These are phyloP conservation scores for Panicum hallii DNA, from an alignment of 202 grass and related monocot species.

Conservation along the genomic window DNA sequence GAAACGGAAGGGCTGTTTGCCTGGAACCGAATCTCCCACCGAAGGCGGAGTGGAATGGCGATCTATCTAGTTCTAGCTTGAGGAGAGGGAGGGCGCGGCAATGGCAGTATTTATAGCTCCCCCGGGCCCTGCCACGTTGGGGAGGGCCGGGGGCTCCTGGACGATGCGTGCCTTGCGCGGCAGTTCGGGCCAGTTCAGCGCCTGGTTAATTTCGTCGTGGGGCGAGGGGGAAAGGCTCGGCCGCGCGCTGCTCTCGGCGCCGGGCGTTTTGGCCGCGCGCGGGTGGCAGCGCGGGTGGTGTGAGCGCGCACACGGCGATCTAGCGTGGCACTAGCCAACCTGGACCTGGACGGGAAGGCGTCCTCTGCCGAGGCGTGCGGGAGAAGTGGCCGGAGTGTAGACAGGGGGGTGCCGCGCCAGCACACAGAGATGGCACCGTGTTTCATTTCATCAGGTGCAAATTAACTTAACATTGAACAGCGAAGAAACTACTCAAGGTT, in stretches of 20 bases:
- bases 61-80: not conserved
- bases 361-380: slow-evolving; percentile 26
- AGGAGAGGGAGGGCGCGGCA: slow-evolving; percentile 35
- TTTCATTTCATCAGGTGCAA: not conserved
- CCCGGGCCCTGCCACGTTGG: slow-evolving; percentile 21
- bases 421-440: not conserved
- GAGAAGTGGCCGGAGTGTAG: slow-evolving; percentile 15
- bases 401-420: not conserved
- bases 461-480: too few relatives aligned
- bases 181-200: slow-evolving; percentile 50
- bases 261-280: slow-evolving; percentile 32
- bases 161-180: slow-evolving; percentile 44
- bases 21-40: slow-evolving; percentile 31
- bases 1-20: not conserved
- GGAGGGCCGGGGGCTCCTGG: not conserved
- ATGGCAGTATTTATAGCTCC: slow-evolving; percentile 54
- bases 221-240: slow-evolving; percentile 10
- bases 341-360: slow-evolving; percentile 18
- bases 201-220: slow-evolving; percentile 52
- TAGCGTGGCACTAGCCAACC: slow-evolving; percentile 3
- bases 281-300: not conserved
- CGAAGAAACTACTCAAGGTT: not conserved
- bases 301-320: not conserved
- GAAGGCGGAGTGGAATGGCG: slow-evolving; percentile 38
- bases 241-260: slow-evolving; percentile 46